Evolutionary conservation across 2,329 filamentous ascomycete species (phyloP).

Genomic region (Diplodia mutila): DNA sequence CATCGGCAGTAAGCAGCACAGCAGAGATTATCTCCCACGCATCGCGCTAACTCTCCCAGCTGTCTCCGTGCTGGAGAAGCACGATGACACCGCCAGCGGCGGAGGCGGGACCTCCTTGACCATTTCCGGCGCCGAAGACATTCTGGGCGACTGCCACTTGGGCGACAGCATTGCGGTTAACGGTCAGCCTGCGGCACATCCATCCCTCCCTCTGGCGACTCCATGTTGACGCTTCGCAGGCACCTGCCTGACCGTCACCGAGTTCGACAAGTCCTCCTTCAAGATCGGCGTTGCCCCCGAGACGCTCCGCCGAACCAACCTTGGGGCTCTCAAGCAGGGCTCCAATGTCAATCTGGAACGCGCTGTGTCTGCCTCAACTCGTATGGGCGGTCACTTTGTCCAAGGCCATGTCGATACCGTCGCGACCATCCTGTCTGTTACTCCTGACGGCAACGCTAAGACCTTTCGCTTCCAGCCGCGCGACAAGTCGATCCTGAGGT

Average conservation of each 20-base stretch:
- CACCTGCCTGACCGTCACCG: conserved; percentile 91
- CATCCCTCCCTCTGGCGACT: neutral
- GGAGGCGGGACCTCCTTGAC: conserved; percentile 87
- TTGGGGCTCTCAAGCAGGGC: conserved; percentile 70
- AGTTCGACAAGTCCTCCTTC: conserved; percentile 67
- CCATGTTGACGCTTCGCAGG: conserved; percentile 41
- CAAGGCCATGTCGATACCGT: conserved; percentile 96
- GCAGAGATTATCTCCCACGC: conserved; percentile 10
- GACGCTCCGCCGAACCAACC: conserved; percentile 92
- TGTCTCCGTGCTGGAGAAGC: conserved; percentile 77
- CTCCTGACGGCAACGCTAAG: conserved; percentile 84
- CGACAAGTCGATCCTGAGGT: conserved; percentile 71
- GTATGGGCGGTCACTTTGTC: conserved; percentile 98
- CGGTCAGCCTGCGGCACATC: conserved; percentile 52
- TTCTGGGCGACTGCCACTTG: conserved; percentile 80
- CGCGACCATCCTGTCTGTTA: conserved; percentile 72
- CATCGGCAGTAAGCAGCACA: conserved; percentile 75
- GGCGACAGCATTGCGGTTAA: conserved; percentile 96
- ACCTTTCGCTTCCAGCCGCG: conserved; percentile 81
- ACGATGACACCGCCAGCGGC: conserved; percentile 71
- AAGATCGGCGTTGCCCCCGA: conserved; percentile 94
- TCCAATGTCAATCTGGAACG: conserved; percentile 90
- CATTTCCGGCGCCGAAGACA: conserved; percentile 73
- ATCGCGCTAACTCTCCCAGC: conserved; percentile 58
- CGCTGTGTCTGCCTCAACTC: conserved; percentile 84